These are phyloP conservation scores for Wickerhamomyces strasburgensis DNA, from an alignment of 805 yeast genomes.

Conservation along the genomic window DNA sequence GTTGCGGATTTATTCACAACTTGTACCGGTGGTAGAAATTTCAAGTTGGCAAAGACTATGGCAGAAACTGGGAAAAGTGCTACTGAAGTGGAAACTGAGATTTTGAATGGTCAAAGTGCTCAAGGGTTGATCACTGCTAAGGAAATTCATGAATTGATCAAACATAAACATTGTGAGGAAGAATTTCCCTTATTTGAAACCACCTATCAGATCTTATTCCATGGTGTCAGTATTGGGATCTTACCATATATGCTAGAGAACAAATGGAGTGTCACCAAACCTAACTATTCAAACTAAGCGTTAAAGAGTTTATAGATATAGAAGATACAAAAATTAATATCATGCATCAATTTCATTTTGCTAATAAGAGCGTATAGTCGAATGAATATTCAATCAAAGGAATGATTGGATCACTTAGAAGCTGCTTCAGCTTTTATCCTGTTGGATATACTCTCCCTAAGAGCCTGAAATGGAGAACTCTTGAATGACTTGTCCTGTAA, in stretches of 20 bases:
- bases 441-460: constrained; percentile 49
- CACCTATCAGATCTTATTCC: constrained; percentile 53
- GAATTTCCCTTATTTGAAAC: constrained; percentile 54
- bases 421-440: constrained; percentile 14
- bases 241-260: constrained; percentile 50
- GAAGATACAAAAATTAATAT: not conserved
- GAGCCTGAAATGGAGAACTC: constrained; percentile 57
- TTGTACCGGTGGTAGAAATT: constrained; percentile 95
- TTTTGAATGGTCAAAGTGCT: constrained; percentile 90
- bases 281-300: constrained; percentile 14
- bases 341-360: not conserved
- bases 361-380: not conserved
- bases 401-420: constrained; percentile 1
- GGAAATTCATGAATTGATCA: constrained; percentile 75
- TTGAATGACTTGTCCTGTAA: constrained; percentile 51
- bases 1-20: constrained; percentile 96
- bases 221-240: constrained; percentile 51
- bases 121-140: constrained; percentile 87
- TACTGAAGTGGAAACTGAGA: constrained; percentile 70
- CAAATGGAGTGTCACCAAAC: constrained; percentile 25
- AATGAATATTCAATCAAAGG: too few relatives aligned
- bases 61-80: constrained; percentile 72
- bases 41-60: constrained; percentile 78
- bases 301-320: not conserved
- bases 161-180: constrained; percentile 18